A percentile compares a stretch with the other conserved stretches of the same genome.
Conservation (phyloP, 2,329 filamentous ascomycete species). For the Pseudogymnoascus destructans region DNA sequence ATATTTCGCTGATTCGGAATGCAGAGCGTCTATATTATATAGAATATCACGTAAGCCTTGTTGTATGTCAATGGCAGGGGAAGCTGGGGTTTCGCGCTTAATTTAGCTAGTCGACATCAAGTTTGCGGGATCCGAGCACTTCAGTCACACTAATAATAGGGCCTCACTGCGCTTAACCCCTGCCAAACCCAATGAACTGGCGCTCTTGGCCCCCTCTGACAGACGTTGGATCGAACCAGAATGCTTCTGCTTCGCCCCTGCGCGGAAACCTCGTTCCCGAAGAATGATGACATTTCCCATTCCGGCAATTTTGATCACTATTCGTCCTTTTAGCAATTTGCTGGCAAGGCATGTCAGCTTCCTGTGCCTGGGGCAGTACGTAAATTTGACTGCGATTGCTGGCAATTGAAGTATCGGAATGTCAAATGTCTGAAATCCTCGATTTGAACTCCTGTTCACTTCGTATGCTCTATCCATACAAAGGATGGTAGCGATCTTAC, state of each 20-base stretch:
- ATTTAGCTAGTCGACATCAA: neutral
- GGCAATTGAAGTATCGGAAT: neutral
- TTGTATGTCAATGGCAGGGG: neutral
- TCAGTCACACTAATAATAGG: slow-evolving; percentile 4
- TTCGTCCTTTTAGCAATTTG: neutral
- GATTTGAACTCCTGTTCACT: neutral
- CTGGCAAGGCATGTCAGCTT: neutral
- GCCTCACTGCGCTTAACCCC: neutral
- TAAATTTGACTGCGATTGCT: neutral
- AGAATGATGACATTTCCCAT: slow-evolving; percentile 1
- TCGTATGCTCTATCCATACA: neutral
- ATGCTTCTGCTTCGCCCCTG: neutral
- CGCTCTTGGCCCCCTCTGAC: neutral
- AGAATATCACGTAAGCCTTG: neutral
- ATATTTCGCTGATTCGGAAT: neutral
- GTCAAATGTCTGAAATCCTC: neutral
- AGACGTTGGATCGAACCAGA: neutral
- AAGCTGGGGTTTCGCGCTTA: neutral
- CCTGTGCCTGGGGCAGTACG: neutral
- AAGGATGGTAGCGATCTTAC: neutral
- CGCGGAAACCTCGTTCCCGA: neutral
- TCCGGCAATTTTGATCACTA: neutral
- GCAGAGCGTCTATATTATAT: neutral
- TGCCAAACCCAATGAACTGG: neutral
- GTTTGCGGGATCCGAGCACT: neutral